Conservation (phyloP, 257 asterid genomes). For the Solanum virginianum region DNA sequence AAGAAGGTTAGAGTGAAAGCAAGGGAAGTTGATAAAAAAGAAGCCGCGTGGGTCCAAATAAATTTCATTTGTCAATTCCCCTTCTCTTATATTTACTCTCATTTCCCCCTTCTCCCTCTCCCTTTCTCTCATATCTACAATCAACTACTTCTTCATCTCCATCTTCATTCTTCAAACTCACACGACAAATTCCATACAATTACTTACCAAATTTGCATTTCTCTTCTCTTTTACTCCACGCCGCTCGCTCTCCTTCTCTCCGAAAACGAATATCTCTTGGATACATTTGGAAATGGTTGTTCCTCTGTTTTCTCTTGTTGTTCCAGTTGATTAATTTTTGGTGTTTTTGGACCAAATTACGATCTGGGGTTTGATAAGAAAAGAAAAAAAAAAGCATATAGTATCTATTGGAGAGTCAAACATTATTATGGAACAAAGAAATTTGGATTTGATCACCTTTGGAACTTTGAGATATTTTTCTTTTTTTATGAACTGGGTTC, state of each 20-base stretch:
- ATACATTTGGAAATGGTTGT: conserved; percentile 13
- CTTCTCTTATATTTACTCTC: neutral
- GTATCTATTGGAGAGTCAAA: neutral
- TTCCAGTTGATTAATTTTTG: neutral
- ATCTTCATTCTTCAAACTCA: neutral
- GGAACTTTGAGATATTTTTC: neutral
- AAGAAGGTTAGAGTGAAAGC: conserved; percentile 41
- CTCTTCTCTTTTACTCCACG: neutral
- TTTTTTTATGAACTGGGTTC: neutral
- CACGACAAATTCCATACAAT: neutral
- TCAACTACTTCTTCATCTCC: neutral
- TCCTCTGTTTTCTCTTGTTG: neutral
- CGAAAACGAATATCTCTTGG: neutral
- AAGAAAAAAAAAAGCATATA: too few relatives aligned
- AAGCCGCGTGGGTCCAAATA: conserved; percentile 60
- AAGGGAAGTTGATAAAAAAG: conserved; percentile 16
- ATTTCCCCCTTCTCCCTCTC: neutral
- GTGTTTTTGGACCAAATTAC: neutral
- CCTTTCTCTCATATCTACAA: neutral
- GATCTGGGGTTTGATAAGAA: conserved; percentile 12
- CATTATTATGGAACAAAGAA: neutral
- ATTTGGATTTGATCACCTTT: neutral
- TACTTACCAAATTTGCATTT: neutral
- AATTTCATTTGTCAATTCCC: neutral
- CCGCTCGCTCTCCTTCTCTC: conserved; percentile 59